Percentiles rank a stretch among this genome's conserved stretches.
phyloP scores from a whole-genome alignment of 139 green algal genomes.

The Trebouxia sp. region DNA sequence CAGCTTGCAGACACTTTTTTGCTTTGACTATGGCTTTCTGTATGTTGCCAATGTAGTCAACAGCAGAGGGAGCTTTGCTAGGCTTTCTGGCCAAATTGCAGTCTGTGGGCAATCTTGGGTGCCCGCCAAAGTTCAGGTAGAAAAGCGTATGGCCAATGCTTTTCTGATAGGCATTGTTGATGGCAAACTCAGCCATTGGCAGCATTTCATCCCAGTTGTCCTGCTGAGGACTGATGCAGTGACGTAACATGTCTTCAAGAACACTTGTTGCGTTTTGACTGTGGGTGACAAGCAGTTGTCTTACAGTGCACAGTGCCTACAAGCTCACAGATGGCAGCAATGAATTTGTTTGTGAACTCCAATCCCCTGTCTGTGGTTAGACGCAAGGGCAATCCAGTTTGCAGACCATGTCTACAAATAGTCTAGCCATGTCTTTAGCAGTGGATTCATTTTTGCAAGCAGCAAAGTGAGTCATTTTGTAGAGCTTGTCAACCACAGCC shows the following conservation, averaged over 20 bases:
- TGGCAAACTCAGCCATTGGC: too few species aligned
- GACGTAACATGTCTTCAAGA: slow-evolving; percentile 61
- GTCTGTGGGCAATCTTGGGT: slow-evolving; percentile 41
- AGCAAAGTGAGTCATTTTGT: slow-evolving; percentile 46
- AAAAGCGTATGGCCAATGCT: slow-evolving; percentile 43
- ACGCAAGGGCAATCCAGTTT: too few species aligned
- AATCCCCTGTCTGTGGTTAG: too few species aligned
- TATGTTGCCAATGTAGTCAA: not conserved
- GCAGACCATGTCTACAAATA: slow-evolving; percentile 45
- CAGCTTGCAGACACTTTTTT: slow-evolving; percentile 3
- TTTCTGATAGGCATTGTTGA: too few species aligned
- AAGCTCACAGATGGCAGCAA: slow-evolving; percentile 28
- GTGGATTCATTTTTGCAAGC: not conserved
- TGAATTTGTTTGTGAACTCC: slow-evolving; percentile 47
- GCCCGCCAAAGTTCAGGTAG: slow-evolving; percentile 48
- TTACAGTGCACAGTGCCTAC: slow-evolving; percentile 33
- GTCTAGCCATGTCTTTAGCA: not conserved
- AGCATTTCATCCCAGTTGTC: too few species aligned
- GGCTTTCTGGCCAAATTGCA: not conserved
- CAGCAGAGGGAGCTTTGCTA: not conserved
- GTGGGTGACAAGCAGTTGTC: slow-evolving; percentile 54
- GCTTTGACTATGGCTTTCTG: not conserved
- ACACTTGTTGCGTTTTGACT: slow-evolving; percentile 69
- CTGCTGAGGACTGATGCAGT: slow-evolving; percentile 38
- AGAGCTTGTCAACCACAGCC: slow-evolving; percentile 47